Evolutionary conservation across 2,329 filamentous ascomycete species (phyloP), one percentile per base, ranked within the genome.

Genomic region (Anisogramma anomala): DNA sequence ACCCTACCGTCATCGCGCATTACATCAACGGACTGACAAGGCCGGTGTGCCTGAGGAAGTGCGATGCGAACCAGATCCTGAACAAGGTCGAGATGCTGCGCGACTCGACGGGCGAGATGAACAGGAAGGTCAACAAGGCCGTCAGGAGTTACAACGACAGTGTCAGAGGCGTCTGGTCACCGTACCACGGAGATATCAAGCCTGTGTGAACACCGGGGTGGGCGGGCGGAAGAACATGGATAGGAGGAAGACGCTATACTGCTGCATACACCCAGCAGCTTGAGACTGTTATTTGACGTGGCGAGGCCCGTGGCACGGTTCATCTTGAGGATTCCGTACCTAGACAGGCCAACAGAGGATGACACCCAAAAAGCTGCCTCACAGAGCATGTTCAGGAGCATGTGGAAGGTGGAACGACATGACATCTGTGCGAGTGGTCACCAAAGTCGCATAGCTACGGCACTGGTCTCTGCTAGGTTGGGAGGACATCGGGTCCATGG

Each of bases 21-120:
- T 98, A 94, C 65, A 85, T 96, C 69, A 96, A 95, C 61, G 88
- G 89, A 48, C 73, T 78, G 20, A 72, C 82, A 48, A 91, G 91
- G 61, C 74, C 85, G 8, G 77, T 96, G 39, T 95, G 88, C 61
- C 87, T 96, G 43, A 77, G 82, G 52, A 96, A 94, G 55, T 62
- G 95, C 57, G 79, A 87, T 52, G 76, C 79, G 22, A 74, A 81
- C 46, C 81, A 94, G 59, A 81, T 98, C 27, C 59, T 88, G 41
- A 71, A 85, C 57, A 95, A 95, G 69, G 79, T 73, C 0, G 72
- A 83, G 58, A 60, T 86, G 46, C 58, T 91, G 53, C 71, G 82
- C 45, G 77, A 86, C 58, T 76, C 81, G 17, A 87, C 72, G 51
- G 84, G 84, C 45, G 81, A 85, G 62, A 84, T 82, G 69, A 61